Conservation (phyloP, 2,329 filamentous ascomycete species). For the Trichophyton simii region DNA sequence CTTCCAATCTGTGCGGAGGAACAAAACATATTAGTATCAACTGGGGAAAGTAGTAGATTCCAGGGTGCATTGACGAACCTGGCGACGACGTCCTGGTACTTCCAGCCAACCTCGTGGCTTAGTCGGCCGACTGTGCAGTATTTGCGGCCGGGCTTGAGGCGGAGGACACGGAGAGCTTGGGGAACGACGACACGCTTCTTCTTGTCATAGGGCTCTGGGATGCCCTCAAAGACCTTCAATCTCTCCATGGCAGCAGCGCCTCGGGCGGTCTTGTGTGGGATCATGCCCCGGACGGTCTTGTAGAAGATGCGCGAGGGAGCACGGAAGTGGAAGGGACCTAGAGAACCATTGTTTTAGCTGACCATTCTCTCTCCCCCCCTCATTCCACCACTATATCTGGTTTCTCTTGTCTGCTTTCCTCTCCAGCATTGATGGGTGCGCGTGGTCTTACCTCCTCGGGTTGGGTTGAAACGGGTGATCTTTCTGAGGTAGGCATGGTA, state of each 20-base stretch:
- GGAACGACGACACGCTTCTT: constrained; percentile 99
- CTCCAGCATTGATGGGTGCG: neutral
- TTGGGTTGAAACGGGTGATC: constrained; percentile 99
- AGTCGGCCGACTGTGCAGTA: constrained; percentile 98
- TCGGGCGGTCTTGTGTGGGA: constrained; percentile 98
- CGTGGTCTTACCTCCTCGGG: constrained; percentile 69
- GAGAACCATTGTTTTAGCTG: constrained; percentile 12
- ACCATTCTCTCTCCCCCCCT: neutral
- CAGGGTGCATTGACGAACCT: constrained; percentile 52
- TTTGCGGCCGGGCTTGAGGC: constrained; percentile 98
- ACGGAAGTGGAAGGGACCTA: constrained; percentile 99
- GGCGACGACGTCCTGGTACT: constrained; percentile 98
- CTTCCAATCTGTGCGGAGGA: constrained; percentile 64
- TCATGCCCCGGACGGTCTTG: constrained; percentile 99
- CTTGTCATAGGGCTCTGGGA: constrained; percentile 98
- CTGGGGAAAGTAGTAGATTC: neutral
- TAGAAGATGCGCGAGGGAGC: constrained; percentile 99
- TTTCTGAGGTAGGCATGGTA: constrained; percentile 99
- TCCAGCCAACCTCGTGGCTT: constrained; percentile 99
- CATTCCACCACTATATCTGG: neutral
- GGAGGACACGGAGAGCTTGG: constrained; percentile 90
- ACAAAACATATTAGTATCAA: constrained; percentile 4
- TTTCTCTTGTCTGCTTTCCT: neutral
- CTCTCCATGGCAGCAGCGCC: constrained; percentile 93
- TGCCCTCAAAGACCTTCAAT: constrained; percentile 99